Evolutionary conservation across 1,139 yeast species (phyloP).

Genomic region (Hansenula sp.): DNA sequence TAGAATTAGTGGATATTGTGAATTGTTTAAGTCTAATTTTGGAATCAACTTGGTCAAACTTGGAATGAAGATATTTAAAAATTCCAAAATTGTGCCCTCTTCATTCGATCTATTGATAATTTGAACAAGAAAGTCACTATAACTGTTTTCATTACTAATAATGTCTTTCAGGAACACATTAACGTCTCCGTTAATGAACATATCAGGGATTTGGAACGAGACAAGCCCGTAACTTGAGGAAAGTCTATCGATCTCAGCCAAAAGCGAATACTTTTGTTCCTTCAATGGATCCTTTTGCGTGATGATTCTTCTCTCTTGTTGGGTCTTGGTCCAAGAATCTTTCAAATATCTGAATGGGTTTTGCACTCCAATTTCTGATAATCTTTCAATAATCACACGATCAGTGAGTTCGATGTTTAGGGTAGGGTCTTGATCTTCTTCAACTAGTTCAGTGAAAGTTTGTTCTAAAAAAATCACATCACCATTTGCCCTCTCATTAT

Average conservation of each 20-base stretch:
- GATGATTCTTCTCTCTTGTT: conserved; percentile 36
- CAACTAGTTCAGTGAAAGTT: conserved; percentile 34
- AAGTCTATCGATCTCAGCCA: conserved; percentile 49
- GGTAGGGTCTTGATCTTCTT: conserved; percentile 24
- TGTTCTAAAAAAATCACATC: conserved; percentile 32
- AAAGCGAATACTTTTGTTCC: conserved; percentile 34
- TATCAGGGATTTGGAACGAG: conserved; percentile 65
- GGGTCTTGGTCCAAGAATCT: conserved; percentile 39
- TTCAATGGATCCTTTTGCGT: conserved; percentile 38
- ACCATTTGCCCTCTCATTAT: conserved; percentile 15
- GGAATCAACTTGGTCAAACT: conserved; percentile 29
- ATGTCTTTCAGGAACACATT: conserved; percentile 27
- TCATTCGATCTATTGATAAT: conserved; percentile 57
- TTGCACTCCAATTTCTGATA: conserved; percentile 49
- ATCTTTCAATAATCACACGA: conserved; percentile 48
- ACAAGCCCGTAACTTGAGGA: conserved; percentile 67
- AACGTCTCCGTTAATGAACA: conserved; percentile 36
- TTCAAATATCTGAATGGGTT: conserved; percentile 45
- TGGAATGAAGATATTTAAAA: conserved; percentile 56
- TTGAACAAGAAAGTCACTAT: conserved; percentile 54
- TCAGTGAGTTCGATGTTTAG: conserved; percentile 33
- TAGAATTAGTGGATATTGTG: conserved; percentile 33
- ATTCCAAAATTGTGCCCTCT: conserved; percentile 61
- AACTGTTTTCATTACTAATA: conserved; percentile 33
- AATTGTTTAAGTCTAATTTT: conserved; percentile 38